Evolutionary conservation across 768 basidiomycete species (phyloP), one percentile per base, ranked within the genome.

Genomic region (Boletus rubroflammeus): DNA sequence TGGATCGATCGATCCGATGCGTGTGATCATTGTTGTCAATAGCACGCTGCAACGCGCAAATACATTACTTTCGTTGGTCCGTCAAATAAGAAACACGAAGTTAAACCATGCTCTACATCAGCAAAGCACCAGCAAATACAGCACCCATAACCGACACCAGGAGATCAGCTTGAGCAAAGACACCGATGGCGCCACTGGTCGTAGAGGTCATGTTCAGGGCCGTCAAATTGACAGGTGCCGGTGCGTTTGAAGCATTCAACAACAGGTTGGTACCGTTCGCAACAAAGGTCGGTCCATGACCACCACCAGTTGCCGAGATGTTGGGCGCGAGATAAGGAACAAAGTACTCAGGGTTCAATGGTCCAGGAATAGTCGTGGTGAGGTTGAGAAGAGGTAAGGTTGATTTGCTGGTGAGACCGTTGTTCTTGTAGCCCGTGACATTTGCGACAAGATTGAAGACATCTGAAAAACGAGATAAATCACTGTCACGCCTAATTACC

Each of bases 401-500:
- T 6, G 65, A 63, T 7, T 15, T 25, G 15, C 32, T 40, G 36
- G 67, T 64, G 40, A 72, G 48, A 58, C 72, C 75, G 21, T 62
- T 69, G 64, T 79, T 76, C 50, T 61, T 62, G 67, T 83, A 80
- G 31, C 73, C 73, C 7, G 78, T 78, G 13, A 64, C 64, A 41
- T 75, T 60, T 2, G 78, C 79, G 32, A 83, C 80, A 56, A 81
- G 71, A n/a, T 62, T 53, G 68, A 78, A 81, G 47, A 83, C 81
- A 57, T 84, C 83, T 66, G 35, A 32, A 38, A 53, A 19, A 23
- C 11, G 5, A 42, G 14, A 26, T 56, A 8, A 51, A 26, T 11
- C n/a, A 43, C 15, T 15, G 5, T 14, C 15, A 31, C 35, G 6
- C 15, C 9, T 25, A 26, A 46, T 8, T 25, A 41, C 14, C 23